Evolutionary conservation across 1,139 yeast genomes (phyloP).

Genomic region (Suhomyces taliae): DNA sequence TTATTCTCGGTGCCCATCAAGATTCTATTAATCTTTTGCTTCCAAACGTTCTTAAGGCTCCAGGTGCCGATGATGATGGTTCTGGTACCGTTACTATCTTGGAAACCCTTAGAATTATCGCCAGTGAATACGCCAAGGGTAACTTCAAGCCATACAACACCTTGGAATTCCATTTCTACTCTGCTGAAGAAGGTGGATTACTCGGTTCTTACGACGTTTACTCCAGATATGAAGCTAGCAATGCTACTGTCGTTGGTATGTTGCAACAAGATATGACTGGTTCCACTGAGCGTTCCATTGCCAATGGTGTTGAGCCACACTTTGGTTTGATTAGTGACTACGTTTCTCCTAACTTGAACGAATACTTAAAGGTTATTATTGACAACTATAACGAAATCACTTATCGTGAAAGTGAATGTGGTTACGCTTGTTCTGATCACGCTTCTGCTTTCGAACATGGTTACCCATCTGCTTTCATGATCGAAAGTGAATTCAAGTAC

Average conservation of each 20-base stretch:
- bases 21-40: conserved; percentile 78
- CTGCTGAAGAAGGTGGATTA: conserved; percentile 94
- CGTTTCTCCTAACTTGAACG: conserved; percentile 58
- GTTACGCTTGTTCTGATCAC: conserved; percentile 93
- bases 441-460: conserved; percentile 83
- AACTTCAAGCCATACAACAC: conserved; percentile 63
- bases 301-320: conserved; percentile 62
- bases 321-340: conserved; percentile 81
- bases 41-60: conserved; percentile 73
- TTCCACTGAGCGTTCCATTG: conserved; percentile 56
- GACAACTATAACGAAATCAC: conserved; percentile 64
- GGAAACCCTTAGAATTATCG: conserved; percentile 69
- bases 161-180: conserved; percentile 88
- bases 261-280: conserved; percentile 98
- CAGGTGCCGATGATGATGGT: conserved; percentile 97
- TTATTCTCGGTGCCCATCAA: conserved; percentile 87
- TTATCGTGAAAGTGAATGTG: conserved; percentile 74
- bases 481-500: conserved; percentile 69
- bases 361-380: conserved; percentile 62
- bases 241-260: conserved; percentile 70
- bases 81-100: conserved; percentile 80
- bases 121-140: conserved; percentile 36
- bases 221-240: conserved; percentile 47
- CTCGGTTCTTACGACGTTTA: conserved; percentile 85
- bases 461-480: conserved; percentile 77